These are phyloP conservation scores for Eragrostis nindensis DNA, from an alignment of 176 grass and related monocot genomes.

Conservation along the genomic window DNA sequence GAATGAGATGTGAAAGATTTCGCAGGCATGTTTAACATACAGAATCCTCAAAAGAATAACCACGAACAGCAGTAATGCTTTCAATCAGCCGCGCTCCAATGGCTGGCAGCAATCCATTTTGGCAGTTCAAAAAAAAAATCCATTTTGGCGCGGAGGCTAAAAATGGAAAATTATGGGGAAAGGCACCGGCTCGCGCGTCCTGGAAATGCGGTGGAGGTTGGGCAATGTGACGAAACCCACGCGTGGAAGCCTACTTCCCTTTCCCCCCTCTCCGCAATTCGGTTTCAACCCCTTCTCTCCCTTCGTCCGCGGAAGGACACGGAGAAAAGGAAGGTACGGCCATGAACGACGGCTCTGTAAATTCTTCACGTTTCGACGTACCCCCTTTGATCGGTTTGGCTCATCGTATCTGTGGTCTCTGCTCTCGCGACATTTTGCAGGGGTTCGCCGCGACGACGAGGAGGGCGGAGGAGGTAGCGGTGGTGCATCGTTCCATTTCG, in stretches of 20 bases:
- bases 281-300: slow-evolving; percentile 53
- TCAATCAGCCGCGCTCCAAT: slow-evolving; percentile 17
- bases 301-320: slow-evolving; percentile 38
- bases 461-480: not conserved
- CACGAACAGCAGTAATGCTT: slow-evolving; percentile 25
- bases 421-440: slow-evolving; percentile 17
- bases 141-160: slow-evolving; percentile 20
- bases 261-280: slow-evolving; percentile 19
- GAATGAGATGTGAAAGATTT: not conserved
- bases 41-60: not conserved
- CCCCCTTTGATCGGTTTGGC: not conserved
- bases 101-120: slow-evolving; percentile 17
- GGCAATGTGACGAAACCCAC: slow-evolving; percentile 45
- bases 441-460: slow-evolving; percentile 42
- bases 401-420: not conserved
- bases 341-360: not conserved
- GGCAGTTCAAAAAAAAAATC: too few relatives aligned
- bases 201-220: slow-evolving; percentile 48
- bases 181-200: slow-evolving; percentile 17
- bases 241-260: slow-evolving; percentile 48
- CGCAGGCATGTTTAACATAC: not conserved
- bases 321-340: slow-evolving; percentile 40
- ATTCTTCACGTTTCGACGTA: not conserved
- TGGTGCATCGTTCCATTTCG: slow-evolving; percentile 20
- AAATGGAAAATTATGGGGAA: slow-evolving; percentile 37